Conservation (phyloP, 805 yeast species). For the Nakazawaea ambrosiae region DNA sequence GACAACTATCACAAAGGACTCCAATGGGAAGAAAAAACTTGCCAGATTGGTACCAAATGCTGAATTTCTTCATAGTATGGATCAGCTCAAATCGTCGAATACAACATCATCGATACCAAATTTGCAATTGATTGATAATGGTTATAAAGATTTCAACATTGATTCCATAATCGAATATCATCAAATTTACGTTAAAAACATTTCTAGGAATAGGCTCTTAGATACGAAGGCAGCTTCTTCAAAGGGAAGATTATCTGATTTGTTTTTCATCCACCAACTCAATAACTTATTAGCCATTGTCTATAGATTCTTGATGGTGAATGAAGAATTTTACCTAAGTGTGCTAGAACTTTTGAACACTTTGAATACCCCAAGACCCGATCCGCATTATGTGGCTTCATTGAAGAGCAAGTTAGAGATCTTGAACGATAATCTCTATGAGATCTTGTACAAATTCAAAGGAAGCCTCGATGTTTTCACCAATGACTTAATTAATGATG, state of each 20-base stretch:
- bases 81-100: no score
- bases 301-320: conserved; percentile 30
- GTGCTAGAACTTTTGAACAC: conserved; percentile 23
- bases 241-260: conserved; percentile 29
- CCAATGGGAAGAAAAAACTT: conserved; percentile 1
- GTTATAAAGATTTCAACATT: conserved; percentile 30
- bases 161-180: conserved; percentile 40
- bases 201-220: conserved; percentile 30
- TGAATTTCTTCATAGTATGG: conserved; percentile 16
- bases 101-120: conserved; percentile 1
- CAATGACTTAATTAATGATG: conserved; percentile 48
- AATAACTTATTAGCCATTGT: conserved; percentile 28
- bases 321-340: conserved; percentile 29
- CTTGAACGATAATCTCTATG: conserved; percentile 33
- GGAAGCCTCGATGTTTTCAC: conserved; percentile 33
- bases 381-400: conserved; percentile 18
- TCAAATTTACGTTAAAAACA: conserved; percentile 24
- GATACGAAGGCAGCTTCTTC: conserved; percentile 19
- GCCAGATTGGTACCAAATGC: conserved; percentile 20
- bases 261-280: conserved; percentile 34
- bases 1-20: not conserved
- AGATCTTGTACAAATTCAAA: conserved; percentile 36
- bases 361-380: conserved; percentile 14
- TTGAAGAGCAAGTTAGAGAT: conserved; percentile 25
- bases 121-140: conserved; percentile 1